A percentile compares a stretch with the other conserved stretches of the same genome.
phyloP scores from a whole-genome alignment of 352 stramenopile genomes.

The Pythium sp. region DNA sequence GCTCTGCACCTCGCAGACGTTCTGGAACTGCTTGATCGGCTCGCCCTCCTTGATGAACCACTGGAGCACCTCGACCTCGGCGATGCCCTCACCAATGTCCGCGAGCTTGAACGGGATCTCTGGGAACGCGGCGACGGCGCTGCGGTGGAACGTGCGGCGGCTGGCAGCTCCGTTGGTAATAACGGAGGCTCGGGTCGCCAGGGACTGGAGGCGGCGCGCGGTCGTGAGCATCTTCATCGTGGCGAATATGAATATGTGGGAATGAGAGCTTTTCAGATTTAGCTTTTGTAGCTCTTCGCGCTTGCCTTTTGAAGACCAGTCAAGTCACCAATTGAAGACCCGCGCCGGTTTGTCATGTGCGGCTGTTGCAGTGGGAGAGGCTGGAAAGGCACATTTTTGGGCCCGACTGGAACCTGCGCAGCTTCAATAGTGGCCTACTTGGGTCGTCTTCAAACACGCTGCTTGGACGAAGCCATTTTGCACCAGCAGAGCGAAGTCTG shows the following conservation, averaged over 20 bases:
- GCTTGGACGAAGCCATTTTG: background rate
- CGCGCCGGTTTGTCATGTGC: background rate
- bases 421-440: slow-evolving; percentile 10
- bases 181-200: background rate
- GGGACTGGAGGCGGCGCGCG: slow-evolving; percentile 16
- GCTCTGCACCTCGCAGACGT: slow-evolving; percentile 96
- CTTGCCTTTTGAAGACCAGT: background rate
- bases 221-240: slow-evolving; percentile 16
- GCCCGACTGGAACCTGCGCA: background rate
- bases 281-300: background rate
- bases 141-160: slow-evolving; percentile 41
- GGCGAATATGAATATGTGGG: slow-evolving; percentile 9
- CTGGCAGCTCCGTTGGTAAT: background rate
- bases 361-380: background rate
- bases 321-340: slow-evolving; percentile 13
- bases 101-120: slow-evolving; percentile 90
- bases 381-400: slow-evolving; percentile 6
- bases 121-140: slow-evolving; percentile 37
- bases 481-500: too few relatives aligned
- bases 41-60: slow-evolving; percentile 96
- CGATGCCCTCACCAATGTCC: slow-evolving; percentile 99
- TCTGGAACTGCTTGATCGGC: slow-evolving; percentile 94
- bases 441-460: slow-evolving; percentile 4
- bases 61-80: slow-evolving; percentile 97
- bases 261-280: slow-evolving; percentile 14